phyloP scores from a whole-genome alignment of 2,329 filamentous ascomycete genomes.

The Trichoderma koningii region DNA sequence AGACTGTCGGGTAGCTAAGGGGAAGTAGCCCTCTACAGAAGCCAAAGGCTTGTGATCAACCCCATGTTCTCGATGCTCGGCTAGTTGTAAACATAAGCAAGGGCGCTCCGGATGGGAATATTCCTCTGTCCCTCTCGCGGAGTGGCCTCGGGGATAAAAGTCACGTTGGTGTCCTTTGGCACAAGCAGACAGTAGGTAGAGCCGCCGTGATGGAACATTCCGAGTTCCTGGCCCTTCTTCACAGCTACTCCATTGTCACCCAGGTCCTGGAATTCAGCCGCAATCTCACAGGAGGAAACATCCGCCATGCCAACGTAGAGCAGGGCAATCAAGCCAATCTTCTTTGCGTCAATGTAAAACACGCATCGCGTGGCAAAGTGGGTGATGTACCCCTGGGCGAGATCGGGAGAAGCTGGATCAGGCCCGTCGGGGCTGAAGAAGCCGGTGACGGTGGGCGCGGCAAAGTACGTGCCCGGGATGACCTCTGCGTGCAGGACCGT shows the following conservation, averaged over 20 bases:
- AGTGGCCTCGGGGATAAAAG: conserved; percentile 28
- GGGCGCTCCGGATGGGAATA: conserved; percentile 29
- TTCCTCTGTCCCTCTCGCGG: conserved; percentile 28
- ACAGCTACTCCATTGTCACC: background rate
- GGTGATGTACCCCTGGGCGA: conserved; percentile 63
- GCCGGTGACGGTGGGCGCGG: conserved; percentile 43
- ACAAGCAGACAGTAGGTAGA: conserved; percentile 67
- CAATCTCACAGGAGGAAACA: conserved; percentile 64
- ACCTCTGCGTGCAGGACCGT: conserved; percentile 56
- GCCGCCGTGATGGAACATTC: conserved; percentile 75
- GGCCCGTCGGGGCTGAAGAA: conserved; percentile 27
- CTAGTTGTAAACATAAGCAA: conserved; percentile 24
- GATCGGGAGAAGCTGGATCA: conserved; percentile 30
- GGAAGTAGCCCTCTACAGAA: too few species aligned
- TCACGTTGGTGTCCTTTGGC: conserved; percentile 50
- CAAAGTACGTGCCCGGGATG: conserved; percentile 64
- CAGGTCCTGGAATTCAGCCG: conserved; percentile 28
- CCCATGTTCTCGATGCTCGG: too few species aligned
- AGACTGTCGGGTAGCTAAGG: too few species aligned
- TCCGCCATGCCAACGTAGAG: conserved; percentile 71
- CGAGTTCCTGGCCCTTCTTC: conserved; percentile 65
- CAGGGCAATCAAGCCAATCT: conserved; percentile 66
- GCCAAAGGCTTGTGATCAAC: too few species aligned
- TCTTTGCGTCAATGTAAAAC: conserved; percentile 67
- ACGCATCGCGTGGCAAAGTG: conserved; percentile 65